Conservation (phyloP, 495 filamentous ascomycete species). For the Tuber microsphaerosporum region DNA sequence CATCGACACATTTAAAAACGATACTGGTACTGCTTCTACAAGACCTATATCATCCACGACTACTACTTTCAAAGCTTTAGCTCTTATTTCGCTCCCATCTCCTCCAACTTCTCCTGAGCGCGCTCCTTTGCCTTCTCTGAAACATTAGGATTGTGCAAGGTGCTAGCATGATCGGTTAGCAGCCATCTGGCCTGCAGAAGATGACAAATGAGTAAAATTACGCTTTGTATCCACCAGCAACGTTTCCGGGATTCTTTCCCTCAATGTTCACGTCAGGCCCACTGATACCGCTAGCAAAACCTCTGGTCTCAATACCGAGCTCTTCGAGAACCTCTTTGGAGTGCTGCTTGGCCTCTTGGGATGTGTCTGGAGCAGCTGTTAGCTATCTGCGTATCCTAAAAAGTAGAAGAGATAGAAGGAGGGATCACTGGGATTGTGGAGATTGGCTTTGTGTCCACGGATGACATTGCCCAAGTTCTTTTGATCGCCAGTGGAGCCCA, state of each 20-base stretch:
- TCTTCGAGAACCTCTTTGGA: slow-evolving; percentile 46
- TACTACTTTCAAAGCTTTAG: not conserved
- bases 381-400: not conserved
- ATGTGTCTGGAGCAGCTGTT: slow-evolving; percentile 41
- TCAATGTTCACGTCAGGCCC: slow-evolving; percentile 25
- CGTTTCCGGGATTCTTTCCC: slow-evolving; percentile 46
- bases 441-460: slow-evolving; percentile 49
- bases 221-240: slow-evolving; percentile 48
- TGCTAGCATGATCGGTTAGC: slow-evolving; percentile 17
- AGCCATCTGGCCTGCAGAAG: not conserved
- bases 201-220: slow-evolving; percentile 13
- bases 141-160: slow-evolving; percentile 47
- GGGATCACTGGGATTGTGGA: slow-evolving; percentile 47
- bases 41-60: not conserved
- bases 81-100: slow-evolving; percentile 31
- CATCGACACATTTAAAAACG: not conserved
- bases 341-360: slow-evolving; percentile 46
- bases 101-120: slow-evolving; percentile 44
- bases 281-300: slow-evolving; percentile 35
- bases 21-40: not conserved
- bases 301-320: slow-evolving; percentile 27
- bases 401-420: not conserved
- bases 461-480: slow-evolving; percentile 45
- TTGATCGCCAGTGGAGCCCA: slow-evolving; percentile 24
- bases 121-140: slow-evolving; percentile 48